These are phyloP conservation scores for Barnettozyma wickerhamii DNA, from an alignment of 805 yeast species.

Conservation along the genomic window DNA sequence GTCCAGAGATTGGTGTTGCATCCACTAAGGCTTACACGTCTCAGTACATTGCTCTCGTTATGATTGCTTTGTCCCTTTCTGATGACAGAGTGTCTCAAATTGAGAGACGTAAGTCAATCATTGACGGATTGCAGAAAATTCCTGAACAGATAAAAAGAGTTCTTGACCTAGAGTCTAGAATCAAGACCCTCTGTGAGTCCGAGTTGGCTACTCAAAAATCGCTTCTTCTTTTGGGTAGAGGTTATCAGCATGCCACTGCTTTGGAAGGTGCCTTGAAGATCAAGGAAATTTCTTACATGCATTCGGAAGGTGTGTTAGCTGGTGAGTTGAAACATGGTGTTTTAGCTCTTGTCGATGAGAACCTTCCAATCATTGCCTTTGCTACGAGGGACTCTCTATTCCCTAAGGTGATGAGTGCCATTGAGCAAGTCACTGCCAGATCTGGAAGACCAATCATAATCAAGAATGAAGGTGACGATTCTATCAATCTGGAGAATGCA, in stretches of 20 bases:
- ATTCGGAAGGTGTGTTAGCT: slow-evolving; percentile 98
- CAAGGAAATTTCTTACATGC: slow-evolving; percentile 98
- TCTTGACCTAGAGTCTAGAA: slow-evolving; percentile 64
- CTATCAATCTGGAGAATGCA: slow-evolving; percentile 50
- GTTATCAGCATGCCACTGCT: slow-evolving; percentile 95
- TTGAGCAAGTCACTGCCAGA: slow-evolving; percentile 96
- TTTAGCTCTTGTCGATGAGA: slow-evolving; percentile 90
- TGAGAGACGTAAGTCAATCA: slow-evolving; percentile 78
- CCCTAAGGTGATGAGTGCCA: slow-evolving; percentile 93
- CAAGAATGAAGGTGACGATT: slow-evolving; percentile 76
- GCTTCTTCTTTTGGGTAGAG: slow-evolving; percentile 89
- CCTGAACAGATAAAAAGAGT: slow-evolving; percentile 84
- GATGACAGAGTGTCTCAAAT: slow-evolving; percentile 80
- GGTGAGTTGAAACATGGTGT: slow-evolving; percentile 99
- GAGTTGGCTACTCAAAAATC: slow-evolving; percentile 80
- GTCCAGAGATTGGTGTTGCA: slow-evolving; percentile 99
- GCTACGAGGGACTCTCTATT: slow-evolving; percentile 95
- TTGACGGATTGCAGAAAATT: slow-evolving; percentile 76
- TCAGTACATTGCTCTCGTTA: slow-evolving; percentile 92
- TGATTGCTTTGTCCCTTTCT: slow-evolving; percentile 93
- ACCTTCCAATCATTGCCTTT: slow-evolving; percentile 89
- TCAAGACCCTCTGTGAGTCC: slow-evolving; percentile 69
- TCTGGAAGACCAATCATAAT: slow-evolving; percentile 94
- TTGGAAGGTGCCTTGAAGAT: slow-evolving; percentile 97
- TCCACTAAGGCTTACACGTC: slow-evolving; percentile 99